Evolutionary conservation across 148 eudicot species (phyloP).

Genomic region (Amaranthus hypochondriacus): DNA sequence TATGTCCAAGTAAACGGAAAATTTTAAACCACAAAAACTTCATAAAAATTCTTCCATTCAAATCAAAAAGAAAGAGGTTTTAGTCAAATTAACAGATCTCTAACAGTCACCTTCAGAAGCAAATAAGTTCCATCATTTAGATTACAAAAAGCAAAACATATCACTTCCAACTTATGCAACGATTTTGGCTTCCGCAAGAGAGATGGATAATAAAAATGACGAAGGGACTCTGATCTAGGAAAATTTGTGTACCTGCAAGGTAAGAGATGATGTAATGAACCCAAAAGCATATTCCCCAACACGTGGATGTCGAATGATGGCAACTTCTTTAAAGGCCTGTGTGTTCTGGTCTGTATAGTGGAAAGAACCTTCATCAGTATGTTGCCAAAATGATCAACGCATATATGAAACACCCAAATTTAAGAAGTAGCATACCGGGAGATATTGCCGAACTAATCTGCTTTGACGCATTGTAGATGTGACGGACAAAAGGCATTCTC

Average conservation of each 20-base stretch:
- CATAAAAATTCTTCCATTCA: background rate
- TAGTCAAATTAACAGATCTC: background rate
- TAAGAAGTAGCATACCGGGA: constrained; percentile 42
- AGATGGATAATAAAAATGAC: background rate
- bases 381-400: constrained; percentile 3
- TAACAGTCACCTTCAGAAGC: background rate
- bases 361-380: constrained; percentile 6
- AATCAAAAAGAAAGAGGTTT: background rate
- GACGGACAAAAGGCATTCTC: constrained; percentile 73
- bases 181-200: background rate
- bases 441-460: constrained; percentile 83
- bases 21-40: background rate
- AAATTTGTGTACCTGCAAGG: constrained; percentile 51
- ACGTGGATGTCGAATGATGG: constrained; percentile 80
- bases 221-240: background rate
- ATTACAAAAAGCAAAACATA: background rate
- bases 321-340: constrained; percentile 83
- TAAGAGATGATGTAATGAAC: constrained; percentile 76
- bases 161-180: background rate
- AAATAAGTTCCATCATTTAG: constrained; percentile 1
- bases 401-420: constrained; percentile 5
- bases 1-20: background rate
- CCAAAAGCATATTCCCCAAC: constrained; percentile 88
- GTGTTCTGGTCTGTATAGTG: constrained; percentile 60
- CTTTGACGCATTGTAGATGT: constrained; percentile 77